Evolutionary conservation across 2,329 filamentous ascomycete genomes (phyloP).

Genomic region (Dissoconium aciculare): DNA sequence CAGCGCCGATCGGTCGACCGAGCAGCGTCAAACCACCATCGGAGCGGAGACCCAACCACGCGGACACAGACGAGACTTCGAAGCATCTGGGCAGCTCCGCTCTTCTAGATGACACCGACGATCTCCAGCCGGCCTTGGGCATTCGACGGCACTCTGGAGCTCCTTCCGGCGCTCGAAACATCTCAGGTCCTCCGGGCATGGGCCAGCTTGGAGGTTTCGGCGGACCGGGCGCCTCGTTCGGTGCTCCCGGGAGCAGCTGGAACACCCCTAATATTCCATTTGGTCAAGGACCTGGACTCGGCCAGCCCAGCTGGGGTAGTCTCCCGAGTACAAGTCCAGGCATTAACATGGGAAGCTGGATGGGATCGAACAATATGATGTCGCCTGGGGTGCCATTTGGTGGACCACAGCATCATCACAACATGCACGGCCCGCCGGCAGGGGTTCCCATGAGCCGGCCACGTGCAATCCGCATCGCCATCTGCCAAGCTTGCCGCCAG

Average conservation of each 20-base stretch:
- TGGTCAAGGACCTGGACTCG: conserved; percentile 22
- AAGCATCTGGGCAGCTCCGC: conserved; percentile 80
- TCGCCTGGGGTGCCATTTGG: background rate
- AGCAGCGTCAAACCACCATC: conserved; percentile 49
- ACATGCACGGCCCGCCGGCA: conserved; percentile 32
- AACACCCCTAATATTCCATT: conserved; percentile 30
- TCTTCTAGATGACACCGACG: conserved; percentile 56
- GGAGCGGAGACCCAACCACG: conserved; percentile 28
- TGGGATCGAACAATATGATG: conserved; percentile 21
- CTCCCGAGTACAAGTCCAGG: conserved; percentile 14
- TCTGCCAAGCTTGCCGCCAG: conserved; percentile 64
- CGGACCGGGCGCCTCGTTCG: conserved; percentile 14
- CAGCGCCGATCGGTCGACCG: conserved; percentile 76
- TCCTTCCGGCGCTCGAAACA: conserved; percentile 15
- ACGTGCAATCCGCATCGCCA: conserved; percentile 53
- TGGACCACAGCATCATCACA: conserved; percentile 2
- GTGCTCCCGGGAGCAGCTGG: conserved; percentile 25
- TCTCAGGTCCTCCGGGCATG: conserved; percentile 19
- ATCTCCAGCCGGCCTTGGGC: conserved; percentile 36
- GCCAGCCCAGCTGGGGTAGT: conserved; percentile 27
- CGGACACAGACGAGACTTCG: conserved; percentile 36
- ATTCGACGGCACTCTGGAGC: conserved; percentile 27
- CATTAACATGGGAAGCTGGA: conserved; percentile 26
- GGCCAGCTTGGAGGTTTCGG: conserved; percentile 17
- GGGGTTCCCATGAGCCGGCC: conserved; percentile 33